Evolutionary conservation across 2,329 filamentous ascomycete species (phyloP).

Genomic region (Fusarium sp.): DNA sequence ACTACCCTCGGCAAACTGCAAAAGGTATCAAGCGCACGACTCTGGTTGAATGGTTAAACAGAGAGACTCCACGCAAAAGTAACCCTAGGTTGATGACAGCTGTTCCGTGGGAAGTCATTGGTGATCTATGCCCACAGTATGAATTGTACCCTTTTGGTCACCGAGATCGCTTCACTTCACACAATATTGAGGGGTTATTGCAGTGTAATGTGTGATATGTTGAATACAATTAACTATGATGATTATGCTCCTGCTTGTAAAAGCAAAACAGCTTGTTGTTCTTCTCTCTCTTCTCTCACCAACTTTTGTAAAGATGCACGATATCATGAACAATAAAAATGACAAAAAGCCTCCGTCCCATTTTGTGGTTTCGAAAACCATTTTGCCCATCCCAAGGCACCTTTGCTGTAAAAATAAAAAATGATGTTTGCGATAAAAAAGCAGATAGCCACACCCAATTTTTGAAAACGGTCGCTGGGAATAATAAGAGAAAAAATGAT

Average conservation of each 20-base stretch:
- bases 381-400: conserved; percentile 34
- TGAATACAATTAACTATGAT: conserved; percentile 30
- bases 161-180: neutral
- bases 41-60: neutral
- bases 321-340: conserved; percentile 16
- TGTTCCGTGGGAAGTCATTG: neutral
- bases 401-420: conserved; percentile 11
- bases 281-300: neutral
- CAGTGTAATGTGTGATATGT: conserved; percentile 22
- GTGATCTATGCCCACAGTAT: neutral
- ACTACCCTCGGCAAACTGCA: conserved; percentile 6
- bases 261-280: neutral
- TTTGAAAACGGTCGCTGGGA: conserved; percentile 27
- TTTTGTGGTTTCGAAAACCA: conserved; percentile 18
- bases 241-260: conserved; percentile 5
- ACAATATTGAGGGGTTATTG: neutral
- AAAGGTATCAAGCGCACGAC: neutral
- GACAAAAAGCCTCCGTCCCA: conserved; percentile 24
- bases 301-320: conserved; percentile 21
- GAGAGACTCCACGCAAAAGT: neutral
- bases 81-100: neutral
- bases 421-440: conserved; percentile 20
- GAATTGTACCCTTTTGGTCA: neutral
- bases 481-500: neutral
- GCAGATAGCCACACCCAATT: conserved; percentile 37